Evolutionary conservation across 176 grass and related monocot genomes (phyloP).

Genomic region (Coix lacrymajobi): DNA sequence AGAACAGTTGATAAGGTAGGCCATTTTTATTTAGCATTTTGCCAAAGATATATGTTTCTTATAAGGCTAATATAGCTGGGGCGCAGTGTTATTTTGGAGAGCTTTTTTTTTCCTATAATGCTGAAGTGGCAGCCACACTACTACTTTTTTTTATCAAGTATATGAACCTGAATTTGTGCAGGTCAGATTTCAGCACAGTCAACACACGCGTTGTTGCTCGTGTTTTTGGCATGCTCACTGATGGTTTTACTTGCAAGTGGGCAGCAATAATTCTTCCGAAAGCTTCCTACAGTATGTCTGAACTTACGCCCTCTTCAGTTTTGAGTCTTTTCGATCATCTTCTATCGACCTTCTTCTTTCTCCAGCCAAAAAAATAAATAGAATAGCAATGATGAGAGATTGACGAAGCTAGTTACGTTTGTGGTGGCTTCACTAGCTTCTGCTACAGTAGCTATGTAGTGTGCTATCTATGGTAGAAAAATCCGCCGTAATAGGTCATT

Average conservation of each 20-base stretch:
- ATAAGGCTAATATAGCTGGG: not conserved
- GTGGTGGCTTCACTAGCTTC: too few relatives aligned
- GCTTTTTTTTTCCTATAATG: not conserved
- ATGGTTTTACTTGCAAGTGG: slow-evolving; percentile 19
- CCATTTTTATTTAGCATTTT: not conserved
- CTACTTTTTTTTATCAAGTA: not conserved
- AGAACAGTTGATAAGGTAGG: not conserved
- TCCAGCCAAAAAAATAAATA: too few relatives aligned
- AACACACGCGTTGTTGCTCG: not conserved
- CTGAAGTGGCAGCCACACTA: not conserved
- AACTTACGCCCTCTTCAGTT: not conserved
- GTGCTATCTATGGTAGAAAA: too few relatives aligned
- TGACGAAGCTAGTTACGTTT: too few relatives aligned
- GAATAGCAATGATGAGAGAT: too few relatives aligned
- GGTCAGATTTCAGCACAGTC: not conserved
- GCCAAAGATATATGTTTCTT: not conserved
- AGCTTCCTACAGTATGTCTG: not conserved
- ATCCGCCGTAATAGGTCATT: too few relatives aligned
- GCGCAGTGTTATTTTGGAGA: not conserved
- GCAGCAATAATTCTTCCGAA: slow-evolving; percentile 16
- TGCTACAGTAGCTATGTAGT: too few relatives aligned
- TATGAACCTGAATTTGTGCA: not conserved
- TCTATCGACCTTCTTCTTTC: too few relatives aligned
- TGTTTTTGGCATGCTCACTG: not conserved
- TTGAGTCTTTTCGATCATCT: too few relatives aligned